Conservation (phyloP, 2,329 filamentous ascomycete genomes). For the Colletotrichum noveboracense region DNA sequence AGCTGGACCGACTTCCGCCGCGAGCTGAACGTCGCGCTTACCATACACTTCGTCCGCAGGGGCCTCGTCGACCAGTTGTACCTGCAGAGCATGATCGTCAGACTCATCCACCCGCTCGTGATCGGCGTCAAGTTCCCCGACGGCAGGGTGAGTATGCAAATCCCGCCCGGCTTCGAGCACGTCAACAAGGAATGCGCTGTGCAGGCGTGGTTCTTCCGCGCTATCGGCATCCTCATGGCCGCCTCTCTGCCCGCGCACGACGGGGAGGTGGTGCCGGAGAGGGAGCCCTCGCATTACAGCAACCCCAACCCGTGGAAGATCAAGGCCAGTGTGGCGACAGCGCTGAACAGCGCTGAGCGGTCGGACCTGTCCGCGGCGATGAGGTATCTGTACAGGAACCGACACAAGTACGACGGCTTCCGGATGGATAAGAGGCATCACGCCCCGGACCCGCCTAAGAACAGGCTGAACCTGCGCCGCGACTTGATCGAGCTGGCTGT, state of each 20-base stretch:
- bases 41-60: neutral
- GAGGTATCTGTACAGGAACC: neutral
- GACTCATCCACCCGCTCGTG: neutral
- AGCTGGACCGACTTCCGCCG: neutral
- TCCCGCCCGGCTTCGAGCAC: neutral
- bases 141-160: neutral
- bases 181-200: neutral
- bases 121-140: neutral
- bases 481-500: neutral
- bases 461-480: neutral
- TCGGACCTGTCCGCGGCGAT: neutral
- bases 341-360: neutral
- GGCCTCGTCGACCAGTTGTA: neutral
- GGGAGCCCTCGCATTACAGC: neutral
- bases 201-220: conserved; percentile 14
- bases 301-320: neutral
- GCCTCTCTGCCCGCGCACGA: neutral
- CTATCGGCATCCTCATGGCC: neutral
- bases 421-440: neutral
- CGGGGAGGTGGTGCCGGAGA: neutral
- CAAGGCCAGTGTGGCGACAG: neutral
- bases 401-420: neutral
- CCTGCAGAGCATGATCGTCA: neutral
- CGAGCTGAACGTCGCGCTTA: neutral
- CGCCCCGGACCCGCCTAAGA: neutral